These are phyloP conservation scores for Penicillium canariense DNA, from an alignment of 495 filamentous ascomycete genomes.

Conservation along the genomic window DNA sequence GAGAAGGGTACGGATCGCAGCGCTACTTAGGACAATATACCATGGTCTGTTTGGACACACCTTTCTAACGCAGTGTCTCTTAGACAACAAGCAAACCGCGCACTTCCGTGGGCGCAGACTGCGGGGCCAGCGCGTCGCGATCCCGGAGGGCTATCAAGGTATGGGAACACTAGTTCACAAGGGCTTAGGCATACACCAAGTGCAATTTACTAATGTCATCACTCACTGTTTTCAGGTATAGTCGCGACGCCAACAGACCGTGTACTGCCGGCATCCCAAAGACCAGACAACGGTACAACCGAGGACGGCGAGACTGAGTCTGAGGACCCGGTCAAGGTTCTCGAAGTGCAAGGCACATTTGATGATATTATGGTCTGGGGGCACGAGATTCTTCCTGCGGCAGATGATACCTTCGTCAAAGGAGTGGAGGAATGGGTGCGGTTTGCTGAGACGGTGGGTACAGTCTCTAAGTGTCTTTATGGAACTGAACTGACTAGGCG, in stretches of 20 bases:
- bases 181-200: neutral
- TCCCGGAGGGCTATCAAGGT: slow-evolving; percentile 79
- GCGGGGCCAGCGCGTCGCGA: slow-evolving; percentile 59
- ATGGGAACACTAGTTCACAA: slow-evolving; percentile 3
- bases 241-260: slow-evolving; percentile 41
- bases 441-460: slow-evolving; percentile 63
- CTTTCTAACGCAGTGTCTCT: neutral
- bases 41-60: slow-evolving; percentile 7
- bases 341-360: slow-evolving; percentile 67
- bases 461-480: neutral
- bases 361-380: slow-evolving; percentile 79
- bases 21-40: neutral
- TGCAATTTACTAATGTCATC: neutral
- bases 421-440: slow-evolving; percentile 80
- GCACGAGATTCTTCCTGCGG: slow-evolving; percentile 67
- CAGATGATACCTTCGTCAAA: slow-evolving; percentile 68
- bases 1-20: slow-evolving; percentile 36
- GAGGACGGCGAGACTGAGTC: slow-evolving; percentile 32
- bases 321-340: slow-evolving; percentile 55
- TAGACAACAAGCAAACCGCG: slow-evolving; percentile 53
- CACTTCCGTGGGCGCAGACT: slow-evolving; percentile 86
- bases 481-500: neutral
- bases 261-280: slow-evolving; percentile 19
- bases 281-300: slow-evolving; percentile 43
- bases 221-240: slow-evolving; percentile 28